These are phyloP conservation scores for Populus pruinosa DNA, from an alignment of 345 rosid species.

Conservation along the genomic window DNA sequence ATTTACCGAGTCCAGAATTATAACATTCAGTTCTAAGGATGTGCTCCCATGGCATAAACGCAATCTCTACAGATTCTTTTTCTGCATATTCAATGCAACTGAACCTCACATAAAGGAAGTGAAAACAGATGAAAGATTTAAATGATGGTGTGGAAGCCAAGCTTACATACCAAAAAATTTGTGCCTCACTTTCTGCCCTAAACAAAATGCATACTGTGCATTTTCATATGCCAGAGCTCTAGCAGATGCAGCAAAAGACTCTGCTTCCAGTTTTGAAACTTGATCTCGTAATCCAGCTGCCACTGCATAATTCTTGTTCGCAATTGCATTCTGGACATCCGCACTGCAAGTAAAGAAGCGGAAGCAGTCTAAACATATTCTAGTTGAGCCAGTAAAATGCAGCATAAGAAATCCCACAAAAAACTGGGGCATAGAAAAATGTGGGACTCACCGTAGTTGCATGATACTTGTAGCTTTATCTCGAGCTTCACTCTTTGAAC, in stretches of 20 bases:
- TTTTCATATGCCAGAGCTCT: slow-evolving; percentile 78
- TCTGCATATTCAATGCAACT: background rate
- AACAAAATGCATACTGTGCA: slow-evolving; percentile 70
- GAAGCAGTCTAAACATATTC: slow-evolving; percentile 1
- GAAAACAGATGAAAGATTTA: background rate
- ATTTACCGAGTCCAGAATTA: background rate
- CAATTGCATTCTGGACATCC: slow-evolving; percentile 80
- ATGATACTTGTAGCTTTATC: slow-evolving; percentile 76
- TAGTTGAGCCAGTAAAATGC: background rate
- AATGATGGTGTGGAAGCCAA: slow-evolving; percentile 8
- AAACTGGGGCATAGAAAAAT: background rate
- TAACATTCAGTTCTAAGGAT: background rate
- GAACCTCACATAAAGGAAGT: background rate
- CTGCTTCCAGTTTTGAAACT: slow-evolving; percentile 76
- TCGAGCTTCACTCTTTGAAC: slow-evolving; percentile 92
- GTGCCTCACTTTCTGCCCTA: slow-evolving; percentile 91
- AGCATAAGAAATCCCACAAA: background rate
- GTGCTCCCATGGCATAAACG: background rate
- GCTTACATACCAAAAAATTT: slow-evolving; percentile 55
- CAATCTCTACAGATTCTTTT: background rate
- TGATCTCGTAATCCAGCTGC: slow-evolving; percentile 76
- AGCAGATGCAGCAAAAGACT: slow-evolving; percentile 81
- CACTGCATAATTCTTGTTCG: slow-evolving; percentile 65
- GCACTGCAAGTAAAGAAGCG: slow-evolving; percentile 48
- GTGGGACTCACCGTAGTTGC: slow-evolving; percentile 57